phyloP scores from a whole-genome alignment of 371 early-diverging fungal genomes.

The Mortierella sp. region DNA sequence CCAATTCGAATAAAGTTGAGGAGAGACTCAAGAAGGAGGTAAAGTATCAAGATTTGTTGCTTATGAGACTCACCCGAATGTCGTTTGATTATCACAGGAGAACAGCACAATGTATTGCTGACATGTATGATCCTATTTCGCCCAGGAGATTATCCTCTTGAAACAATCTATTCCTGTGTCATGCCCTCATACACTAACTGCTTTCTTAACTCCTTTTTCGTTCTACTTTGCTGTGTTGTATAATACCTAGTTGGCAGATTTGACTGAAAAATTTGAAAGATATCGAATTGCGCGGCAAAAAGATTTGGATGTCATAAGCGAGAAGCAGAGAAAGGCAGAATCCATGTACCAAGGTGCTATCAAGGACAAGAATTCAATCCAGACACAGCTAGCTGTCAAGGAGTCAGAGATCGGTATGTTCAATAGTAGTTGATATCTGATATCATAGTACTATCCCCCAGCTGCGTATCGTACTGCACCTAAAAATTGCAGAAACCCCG shows the following conservation, averaged over 20 bases:
- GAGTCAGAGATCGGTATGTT: conserved; percentile 49
- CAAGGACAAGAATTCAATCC: conserved; percentile 48
- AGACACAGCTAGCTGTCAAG: conserved; percentile 36
- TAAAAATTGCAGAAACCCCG: not conserved
- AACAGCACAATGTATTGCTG: too few species aligned
- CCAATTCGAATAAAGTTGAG: conserved; percentile 24
- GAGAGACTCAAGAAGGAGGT: conserved; percentile 48
- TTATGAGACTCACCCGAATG: too few species aligned
- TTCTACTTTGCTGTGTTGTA: not conserved
- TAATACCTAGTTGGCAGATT: conserved; percentile 29
- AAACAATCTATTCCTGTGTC: not conserved
- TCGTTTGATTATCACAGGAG: not conserved
- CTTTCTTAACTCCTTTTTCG: not conserved
- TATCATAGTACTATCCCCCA: too few species aligned
- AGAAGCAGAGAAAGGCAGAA: conserved; percentile 47
- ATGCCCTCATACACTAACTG: not conserved
- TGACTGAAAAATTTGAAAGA: conserved; percentile 46
- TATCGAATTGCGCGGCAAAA: conserved; percentile 36
- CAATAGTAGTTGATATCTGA: not conserved
- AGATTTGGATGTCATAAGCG: conserved; percentile 36
- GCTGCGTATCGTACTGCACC: not conserved
- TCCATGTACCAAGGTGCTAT: conserved; percentile 40
- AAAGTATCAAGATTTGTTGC: not conserved
- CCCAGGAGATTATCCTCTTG: too few species aligned
- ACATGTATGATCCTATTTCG: too few species aligned